Evolutionary conservation across 2,329 filamentous ascomycete genomes (phyloP).

Genomic region (Aspergillaceae sp.): DNA sequence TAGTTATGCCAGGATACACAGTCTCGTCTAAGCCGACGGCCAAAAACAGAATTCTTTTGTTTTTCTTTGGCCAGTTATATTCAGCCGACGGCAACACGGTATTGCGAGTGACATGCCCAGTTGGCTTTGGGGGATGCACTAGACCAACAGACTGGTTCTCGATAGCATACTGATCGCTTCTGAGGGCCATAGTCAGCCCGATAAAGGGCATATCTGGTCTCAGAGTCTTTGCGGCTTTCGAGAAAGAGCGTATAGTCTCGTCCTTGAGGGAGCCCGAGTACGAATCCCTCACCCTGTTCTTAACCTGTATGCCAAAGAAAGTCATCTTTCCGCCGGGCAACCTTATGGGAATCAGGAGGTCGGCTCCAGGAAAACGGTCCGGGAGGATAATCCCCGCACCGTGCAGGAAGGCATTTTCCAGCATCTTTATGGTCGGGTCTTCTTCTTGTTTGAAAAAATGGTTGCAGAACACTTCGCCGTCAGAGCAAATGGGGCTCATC

Average conservation of each 20-base stretch:
- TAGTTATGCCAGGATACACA: neutral
- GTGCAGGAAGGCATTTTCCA: neutral
- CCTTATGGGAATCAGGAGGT: neutral
- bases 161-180: neutral
- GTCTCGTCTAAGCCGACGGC: conserved; percentile 2
- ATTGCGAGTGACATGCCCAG: neutral
- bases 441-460: neutral
- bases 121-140: neutral
- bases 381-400: neutral
- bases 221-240: neutral
- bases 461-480: neutral
- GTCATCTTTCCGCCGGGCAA: neutral
- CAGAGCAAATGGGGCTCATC: neutral
- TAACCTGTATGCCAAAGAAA: neutral
- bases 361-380: neutral
- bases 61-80: neutral
- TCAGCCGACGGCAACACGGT: neutral
- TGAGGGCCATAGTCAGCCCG: neutral
- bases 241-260: neutral
- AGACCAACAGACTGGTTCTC: neutral
- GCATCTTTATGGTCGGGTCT: neutral
- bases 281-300: neutral
- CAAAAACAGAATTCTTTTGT: neutral
- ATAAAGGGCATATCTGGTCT: neutral
- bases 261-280: neutral